Evolutionary conservation across 768 basidiomycete genomes (phyloP), one percentile per base, ranked within the genome.

Genomic region (Chalciporus sphaerocephalus): DNA sequence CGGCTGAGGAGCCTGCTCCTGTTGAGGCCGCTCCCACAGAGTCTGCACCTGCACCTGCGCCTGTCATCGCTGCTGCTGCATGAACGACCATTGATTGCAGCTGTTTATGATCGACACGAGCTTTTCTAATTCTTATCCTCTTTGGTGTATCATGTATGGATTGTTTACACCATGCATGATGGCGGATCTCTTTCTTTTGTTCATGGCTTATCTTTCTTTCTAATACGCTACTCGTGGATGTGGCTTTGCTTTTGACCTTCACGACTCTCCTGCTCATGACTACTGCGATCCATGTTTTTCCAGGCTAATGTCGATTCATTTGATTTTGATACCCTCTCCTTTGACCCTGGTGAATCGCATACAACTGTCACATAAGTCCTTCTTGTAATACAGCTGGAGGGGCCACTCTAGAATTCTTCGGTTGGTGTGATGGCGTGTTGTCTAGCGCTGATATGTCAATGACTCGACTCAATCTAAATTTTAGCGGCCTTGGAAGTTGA

Each of bases 31-130:
- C 59, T 5, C 22, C 40, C n/a, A n/a, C n/a, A 9, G 68, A 64
- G 41, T 57, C 59, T n/a, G n/a, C n/a, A 24, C 74, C 83, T 28
- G 74, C 76, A 38, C 74, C 77, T 37, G 65, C 81, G 28, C 79
- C 86, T 40, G 80, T 83, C 48, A 85, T 92, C 48, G 81, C 85
- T 48, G 88, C 90, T 39, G 72, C 90, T 30, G 89, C 90, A 73
- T 93, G 80, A 82, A 64, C 52, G 48, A 44, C 38, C 21, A 16
- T 17, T 1, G 12, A 43, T 42, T 52, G 51, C 64, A 16, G 44
- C 46, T 51, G 61, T 54, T 61, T 64, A 66, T 60, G 74, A 69
- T 79, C 65, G 78, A 76, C 73, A 71, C 55, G 69, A 72, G 54
- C 53, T 57, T 50, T 50, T 54, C 52, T 74, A 69, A 69, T 54